Evolutionary conservation across 768 basidiomycete genomes (phyloP).

Genomic region (Kwoniella europaea): DNA sequence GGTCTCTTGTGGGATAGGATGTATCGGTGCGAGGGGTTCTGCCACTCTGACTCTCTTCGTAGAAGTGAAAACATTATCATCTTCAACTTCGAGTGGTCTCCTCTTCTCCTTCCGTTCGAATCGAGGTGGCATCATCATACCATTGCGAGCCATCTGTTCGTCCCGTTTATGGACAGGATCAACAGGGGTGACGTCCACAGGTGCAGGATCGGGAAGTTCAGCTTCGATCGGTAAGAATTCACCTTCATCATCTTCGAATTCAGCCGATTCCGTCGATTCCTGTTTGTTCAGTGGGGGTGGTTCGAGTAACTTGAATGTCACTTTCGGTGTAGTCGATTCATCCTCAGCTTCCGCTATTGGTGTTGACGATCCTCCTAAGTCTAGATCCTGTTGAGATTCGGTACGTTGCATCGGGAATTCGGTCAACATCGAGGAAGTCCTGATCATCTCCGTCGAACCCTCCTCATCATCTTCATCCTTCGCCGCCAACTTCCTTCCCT

Average conservation of each 20-base stretch:
- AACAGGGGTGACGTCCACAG: constrained; percentile 5
- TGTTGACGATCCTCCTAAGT: background rate
- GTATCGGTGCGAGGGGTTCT: constrained; percentile 40
- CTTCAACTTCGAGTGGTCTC: constrained; percentile 31
- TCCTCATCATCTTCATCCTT: constrained; percentile 38
- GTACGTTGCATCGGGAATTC: constrained; percentile 12
- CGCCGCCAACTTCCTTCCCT: constrained; percentile 38
- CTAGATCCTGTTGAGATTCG: constrained; percentile 11
- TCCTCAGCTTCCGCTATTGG: background rate
- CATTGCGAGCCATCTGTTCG: constrained; percentile 16
- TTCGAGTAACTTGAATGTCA: background rate
- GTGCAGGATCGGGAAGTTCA: constrained; percentile 21
- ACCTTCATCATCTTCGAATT: constrained; percentile 39
- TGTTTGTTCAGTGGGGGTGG: constrained; percentile 21
- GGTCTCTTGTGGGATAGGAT: constrained; percentile 34
- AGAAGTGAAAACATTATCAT: constrained; percentile 42
- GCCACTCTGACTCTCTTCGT: constrained; percentile 43
- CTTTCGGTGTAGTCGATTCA: constrained; percentile 18
- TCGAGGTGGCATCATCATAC: constrained; percentile 40
- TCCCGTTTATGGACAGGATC: constrained; percentile 21
- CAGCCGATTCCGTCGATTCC: background rate
- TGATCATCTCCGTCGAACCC: constrained; percentile 32
- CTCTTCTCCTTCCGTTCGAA: constrained; percentile 37
- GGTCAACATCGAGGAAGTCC: constrained; percentile 28
- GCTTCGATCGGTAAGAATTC: constrained; percentile 40